Evolutionary conservation across 179 eudicot genomes (phyloP).

Genomic region (Corrigiola litoralis): DNA sequence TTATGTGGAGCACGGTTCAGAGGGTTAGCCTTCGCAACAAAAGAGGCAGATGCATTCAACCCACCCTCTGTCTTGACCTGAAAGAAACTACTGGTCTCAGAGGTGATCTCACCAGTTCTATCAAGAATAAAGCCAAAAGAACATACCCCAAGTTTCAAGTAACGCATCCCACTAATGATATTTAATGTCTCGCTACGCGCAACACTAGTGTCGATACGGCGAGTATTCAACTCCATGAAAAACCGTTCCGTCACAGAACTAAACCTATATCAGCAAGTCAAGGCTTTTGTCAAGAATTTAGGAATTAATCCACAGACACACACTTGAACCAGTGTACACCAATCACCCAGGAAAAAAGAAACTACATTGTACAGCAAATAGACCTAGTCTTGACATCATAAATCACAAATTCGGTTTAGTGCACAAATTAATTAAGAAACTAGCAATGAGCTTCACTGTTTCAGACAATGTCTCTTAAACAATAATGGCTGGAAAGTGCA

Average conservation of each 20-base stretch:
- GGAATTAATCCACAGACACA: not conserved
- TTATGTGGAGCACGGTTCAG: constrained; percentile 93
- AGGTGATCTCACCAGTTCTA: not conserved
- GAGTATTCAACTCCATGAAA: constrained; percentile 95
- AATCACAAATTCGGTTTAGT: too few relatives aligned
- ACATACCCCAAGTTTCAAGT: constrained; percentile 98
- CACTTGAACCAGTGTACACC: not conserved
- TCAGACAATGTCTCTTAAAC: too few relatives aligned
- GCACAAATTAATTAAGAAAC: too few relatives aligned
- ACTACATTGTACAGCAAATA: too few relatives aligned
- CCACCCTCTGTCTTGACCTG: constrained; percentile 99
- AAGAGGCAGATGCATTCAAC: constrained; percentile 95
- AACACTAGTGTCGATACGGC: constrained; percentile 86
- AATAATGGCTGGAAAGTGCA: too few relatives aligned
- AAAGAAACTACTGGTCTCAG: constrained; percentile 29
- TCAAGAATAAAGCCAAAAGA: constrained; percentile 11
- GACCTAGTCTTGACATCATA: too few relatives aligned
- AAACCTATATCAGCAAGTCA: constrained; percentile 40
- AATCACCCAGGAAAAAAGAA: not conserved
- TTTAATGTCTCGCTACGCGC: constrained; percentile 93
- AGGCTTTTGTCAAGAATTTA: not conserved
- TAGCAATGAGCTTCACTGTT: too few relatives aligned
- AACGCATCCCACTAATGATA: constrained; percentile 97
- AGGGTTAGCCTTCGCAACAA: constrained; percentile 97
- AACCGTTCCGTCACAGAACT: constrained; percentile 98